Percentiles rank a stretch among this genome's conserved stretches.
Conservation (phyloP, 2,329 filamentous ascomycete genomes). For the Tolypocladium nubicola region DNA sequence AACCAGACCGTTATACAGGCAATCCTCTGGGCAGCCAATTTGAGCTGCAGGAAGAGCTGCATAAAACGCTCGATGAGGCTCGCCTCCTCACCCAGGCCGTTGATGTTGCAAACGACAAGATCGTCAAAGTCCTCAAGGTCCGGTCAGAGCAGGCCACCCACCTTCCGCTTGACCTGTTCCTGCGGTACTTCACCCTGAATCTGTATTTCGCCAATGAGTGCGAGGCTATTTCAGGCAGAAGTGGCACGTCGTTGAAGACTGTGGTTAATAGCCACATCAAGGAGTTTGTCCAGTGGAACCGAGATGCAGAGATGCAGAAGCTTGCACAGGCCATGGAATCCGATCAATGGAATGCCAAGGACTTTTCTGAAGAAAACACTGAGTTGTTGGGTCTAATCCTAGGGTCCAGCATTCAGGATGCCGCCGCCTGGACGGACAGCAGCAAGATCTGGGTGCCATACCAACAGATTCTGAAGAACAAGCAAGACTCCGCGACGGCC, state of each 20-base stretch:
- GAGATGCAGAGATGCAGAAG: slow-evolving; percentile 62
- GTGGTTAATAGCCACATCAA: slow-evolving; percentile 75
- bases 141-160: slow-evolving; percentile 62
- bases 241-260: slow-evolving; percentile 64
- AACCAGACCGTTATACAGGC: slow-evolving; percentile 18
- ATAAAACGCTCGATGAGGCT: slow-evolving; percentile 65
- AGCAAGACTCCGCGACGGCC: slow-evolving; percentile 19
- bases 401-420: slow-evolving; percentile 60
- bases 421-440: slow-evolving; percentile 52
- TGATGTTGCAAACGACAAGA: slow-evolving; percentile 68
- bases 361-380: slow-evolving; percentile 56
- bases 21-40: slow-evolving; percentile 18
- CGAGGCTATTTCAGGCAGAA: slow-evolving; percentile 71
- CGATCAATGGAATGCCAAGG: slow-evolving; percentile 69
- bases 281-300: slow-evolving; percentile 63
- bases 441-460: slow-evolving; percentile 47
- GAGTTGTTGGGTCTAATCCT: slow-evolving; percentile 54
- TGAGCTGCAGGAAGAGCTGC: slow-evolving; percentile 62
- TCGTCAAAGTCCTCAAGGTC: slow-evolving; percentile 66
- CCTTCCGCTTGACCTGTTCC: slow-evolving; percentile 57
- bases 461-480: slow-evolving; percentile 23
- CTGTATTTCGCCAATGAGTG: slow-evolving; percentile 78
- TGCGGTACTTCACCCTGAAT: slow-evolving; percentile 76
- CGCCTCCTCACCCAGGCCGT: slow-evolving; percentile 72
- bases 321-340: slow-evolving; percentile 69